phyloP scores from a whole-genome alignment of 1,284 basidiomycete species.

The Cronartium quercuum region DNA sequence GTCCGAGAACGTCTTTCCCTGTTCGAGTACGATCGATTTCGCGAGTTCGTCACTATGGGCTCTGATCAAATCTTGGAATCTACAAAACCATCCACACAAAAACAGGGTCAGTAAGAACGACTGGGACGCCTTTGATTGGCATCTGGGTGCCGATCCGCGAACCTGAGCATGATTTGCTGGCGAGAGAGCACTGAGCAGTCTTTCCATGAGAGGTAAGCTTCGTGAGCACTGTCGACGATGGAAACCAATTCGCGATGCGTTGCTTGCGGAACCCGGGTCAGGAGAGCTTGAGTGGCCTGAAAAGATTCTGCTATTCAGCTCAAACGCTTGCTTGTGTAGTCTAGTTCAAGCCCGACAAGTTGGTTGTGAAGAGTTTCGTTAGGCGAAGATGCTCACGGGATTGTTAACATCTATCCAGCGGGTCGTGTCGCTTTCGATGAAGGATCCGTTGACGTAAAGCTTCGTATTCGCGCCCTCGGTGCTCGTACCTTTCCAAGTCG shows the following conservation, averaged over 20 bases:
- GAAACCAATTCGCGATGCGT: slow-evolving; percentile 72
- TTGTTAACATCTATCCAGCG: slow-evolving; percentile 80
- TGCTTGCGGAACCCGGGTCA: slow-evolving; percentile 84
- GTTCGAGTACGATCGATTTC: slow-evolving; percentile 54
- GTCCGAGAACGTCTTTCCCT: slow-evolving; percentile 57
- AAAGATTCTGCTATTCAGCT: neutral
- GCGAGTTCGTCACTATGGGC: slow-evolving; percentile 60
- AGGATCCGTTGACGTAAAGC: slow-evolving; percentile 83
- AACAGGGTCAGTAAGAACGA: no score
- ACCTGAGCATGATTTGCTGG: slow-evolving; percentile 86
- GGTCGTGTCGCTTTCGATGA: slow-evolving; percentile 68
- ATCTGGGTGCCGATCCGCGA: slow-evolving; percentile 42
- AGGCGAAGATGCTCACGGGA: slow-evolving; percentile 57
- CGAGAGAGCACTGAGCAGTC: slow-evolving; percentile 74
- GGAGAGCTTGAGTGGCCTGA: slow-evolving; percentile 77
- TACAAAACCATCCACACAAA: neutral
- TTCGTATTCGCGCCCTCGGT: slow-evolving; percentile 73
- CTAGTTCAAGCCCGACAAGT: slow-evolving; percentile 44
- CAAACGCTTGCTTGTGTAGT: slow-evolving; percentile 5
- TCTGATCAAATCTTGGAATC: slow-evolving; percentile 71
- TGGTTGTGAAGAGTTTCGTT: neutral
- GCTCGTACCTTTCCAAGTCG: slow-evolving; percentile 74
- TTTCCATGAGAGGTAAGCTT: slow-evolving; percentile 86
- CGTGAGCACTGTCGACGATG: slow-evolving; percentile 77
- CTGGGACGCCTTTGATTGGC: neutral